These are phyloP conservation scores for Colletotrichum sp. DNA, from an alignment of 2,329 filamentous ascomycete genomes.

Conservation along the genomic window DNA sequence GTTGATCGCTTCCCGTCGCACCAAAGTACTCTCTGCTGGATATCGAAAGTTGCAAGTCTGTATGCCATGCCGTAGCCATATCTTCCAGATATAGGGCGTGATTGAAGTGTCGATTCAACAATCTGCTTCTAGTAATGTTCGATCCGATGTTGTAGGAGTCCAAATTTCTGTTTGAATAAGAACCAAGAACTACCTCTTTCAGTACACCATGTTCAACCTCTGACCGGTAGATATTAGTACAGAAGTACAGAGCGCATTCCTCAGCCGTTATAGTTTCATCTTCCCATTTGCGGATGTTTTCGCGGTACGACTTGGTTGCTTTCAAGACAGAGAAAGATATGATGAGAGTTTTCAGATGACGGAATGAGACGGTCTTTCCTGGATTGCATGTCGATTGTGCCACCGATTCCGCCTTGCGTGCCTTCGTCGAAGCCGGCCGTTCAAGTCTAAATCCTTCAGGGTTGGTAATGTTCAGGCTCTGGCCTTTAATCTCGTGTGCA, in stretches of 20 bases:
- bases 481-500: background rate
- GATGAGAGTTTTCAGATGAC: background rate
- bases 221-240: background rate
- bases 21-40: no score
- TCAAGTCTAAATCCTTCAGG: no score
- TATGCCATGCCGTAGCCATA: no score
- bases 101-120: no score
- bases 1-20: no score
- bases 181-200: background rate
- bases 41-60: no score
- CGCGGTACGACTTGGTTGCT: accelerated
- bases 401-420: background rate
- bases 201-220: background rate
- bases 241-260: background rate
- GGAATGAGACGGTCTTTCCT: background rate
- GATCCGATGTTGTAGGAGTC: background rate
- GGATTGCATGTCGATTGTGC: background rate
- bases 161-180: background rate
- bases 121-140: no score
- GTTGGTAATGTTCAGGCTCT: background rate
- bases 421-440: no score
- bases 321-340: background rate
- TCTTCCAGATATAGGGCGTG: no score
- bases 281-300: background rate
- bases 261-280: no score